Evolutionary conservation across 495 filamentous ascomycete species (phyloP).

Genomic region (Penicillium macrosclerotiorum): DNA sequence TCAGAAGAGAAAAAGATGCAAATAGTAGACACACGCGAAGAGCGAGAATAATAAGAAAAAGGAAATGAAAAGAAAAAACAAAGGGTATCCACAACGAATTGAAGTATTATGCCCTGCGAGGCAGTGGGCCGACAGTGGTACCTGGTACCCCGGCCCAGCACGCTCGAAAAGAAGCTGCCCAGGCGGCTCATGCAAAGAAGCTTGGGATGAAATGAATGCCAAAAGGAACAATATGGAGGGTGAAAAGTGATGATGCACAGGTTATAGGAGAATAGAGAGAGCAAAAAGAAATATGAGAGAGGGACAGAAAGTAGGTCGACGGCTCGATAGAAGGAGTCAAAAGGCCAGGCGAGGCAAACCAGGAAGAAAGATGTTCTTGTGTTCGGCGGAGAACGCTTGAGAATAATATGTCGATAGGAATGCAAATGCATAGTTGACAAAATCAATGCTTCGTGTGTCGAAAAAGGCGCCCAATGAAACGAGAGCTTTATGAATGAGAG

Average conservation of each 20-base stretch:
- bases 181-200: slow-evolving; percentile 24
- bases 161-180: slow-evolving; percentile 29
- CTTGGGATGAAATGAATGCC: neutral
- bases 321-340: too few relatives aligned
- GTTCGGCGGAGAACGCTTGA: slow-evolving; percentile 21
- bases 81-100: slow-evolving; percentile 31
- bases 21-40: slow-evolving; percentile 8
- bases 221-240: slow-evolving; percentile 5
- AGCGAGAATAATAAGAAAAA: slow-evolving; percentile 4
- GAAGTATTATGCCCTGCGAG: slow-evolving; percentile 27
- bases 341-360: slow-evolving; percentile 2
- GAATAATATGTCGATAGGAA: slow-evolving; percentile 18
- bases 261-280: slow-evolving; percentile 9
- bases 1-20: slow-evolving; percentile 9
- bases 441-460: slow-evolving; percentile 6
- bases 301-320: too few relatives aligned
- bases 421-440: slow-evolving; percentile 6
- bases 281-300: slow-evolving; percentile 13
- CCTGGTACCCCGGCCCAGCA: slow-evolving; percentile 4
- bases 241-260: too few relatives aligned
- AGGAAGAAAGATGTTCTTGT: too few relatives aligned
- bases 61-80: slow-evolving; percentile 10
- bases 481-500: slow-evolving; percentile 3
- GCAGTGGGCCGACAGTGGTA: slow-evolving; percentile 8
- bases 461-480: slow-evolving; percentile 1